phyloP scores from a whole-genome alignment of 306 rosid species.

The Quercus bicolor region DNA sequence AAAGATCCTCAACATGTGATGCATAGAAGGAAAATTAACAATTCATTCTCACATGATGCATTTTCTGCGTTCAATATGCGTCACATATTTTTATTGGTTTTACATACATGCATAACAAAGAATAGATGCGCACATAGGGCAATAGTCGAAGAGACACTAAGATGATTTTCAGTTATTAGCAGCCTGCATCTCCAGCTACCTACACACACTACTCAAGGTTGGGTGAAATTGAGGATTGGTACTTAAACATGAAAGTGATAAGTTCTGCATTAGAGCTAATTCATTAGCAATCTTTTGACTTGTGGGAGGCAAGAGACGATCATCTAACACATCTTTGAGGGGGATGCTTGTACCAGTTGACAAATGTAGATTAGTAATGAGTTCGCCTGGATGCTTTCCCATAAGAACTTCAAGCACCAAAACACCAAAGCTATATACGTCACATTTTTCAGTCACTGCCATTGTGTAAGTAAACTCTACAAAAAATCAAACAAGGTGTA shows the following conservation, averaged over 20 bases:
- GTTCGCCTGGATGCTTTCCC: background rate
- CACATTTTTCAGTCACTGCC: background rate
- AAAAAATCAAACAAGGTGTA: background rate
- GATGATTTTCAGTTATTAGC: too few species aligned
- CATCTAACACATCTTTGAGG: slow-evolving; percentile 27
- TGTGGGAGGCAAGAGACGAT: slow-evolving; percentile 17
- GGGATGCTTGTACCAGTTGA: background rate
- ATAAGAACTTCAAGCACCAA: background rate
- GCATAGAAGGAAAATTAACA: too few species aligned
- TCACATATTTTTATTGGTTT: too few species aligned
- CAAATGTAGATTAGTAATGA: background rate
- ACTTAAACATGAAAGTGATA: slow-evolving; percentile 21
- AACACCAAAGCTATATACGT: background rate
- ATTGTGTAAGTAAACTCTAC: too few species aligned
- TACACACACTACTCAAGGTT: slow-evolving; percentile 26
- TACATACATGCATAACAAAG: too few species aligned
- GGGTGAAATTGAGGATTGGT: slow-evolving; percentile 27
- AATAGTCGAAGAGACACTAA: background rate
- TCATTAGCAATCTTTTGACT: background rate
- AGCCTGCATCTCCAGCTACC: background rate
- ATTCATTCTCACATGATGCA: too few species aligned
- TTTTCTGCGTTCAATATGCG: too few species aligned
- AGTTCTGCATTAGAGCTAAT: slow-evolving; percentile 6
- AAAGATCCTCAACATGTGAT: too few species aligned
- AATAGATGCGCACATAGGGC: too few species aligned